A percentile compares a stretch with the other conserved stretches of the same genome.
phyloP scores from a whole-genome alignment of 2,329 filamentous ascomycete genomes.

The Colletotrichum eremochloae region DNA sequence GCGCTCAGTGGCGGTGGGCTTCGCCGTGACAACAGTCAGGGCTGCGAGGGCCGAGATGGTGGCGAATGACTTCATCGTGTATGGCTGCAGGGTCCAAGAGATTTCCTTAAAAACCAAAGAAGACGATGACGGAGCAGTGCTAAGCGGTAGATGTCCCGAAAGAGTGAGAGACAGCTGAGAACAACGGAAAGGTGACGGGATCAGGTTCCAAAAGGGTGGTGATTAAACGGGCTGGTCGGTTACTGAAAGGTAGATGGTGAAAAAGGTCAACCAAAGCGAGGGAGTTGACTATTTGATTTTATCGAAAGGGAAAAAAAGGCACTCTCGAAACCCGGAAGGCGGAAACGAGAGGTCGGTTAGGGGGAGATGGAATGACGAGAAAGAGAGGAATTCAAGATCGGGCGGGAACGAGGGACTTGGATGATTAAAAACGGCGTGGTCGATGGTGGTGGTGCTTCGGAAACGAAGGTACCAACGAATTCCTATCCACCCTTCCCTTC shows the following conservation, averaged over 20 bases:
- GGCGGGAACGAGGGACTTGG: constrained; percentile 36
- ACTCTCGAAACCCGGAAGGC: constrained; percentile 35
- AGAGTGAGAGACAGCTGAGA: constrained; percentile 25
- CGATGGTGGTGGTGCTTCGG: constrained; percentile 29
- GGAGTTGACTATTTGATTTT: constrained; percentile 34
- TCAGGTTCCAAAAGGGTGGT: constrained; percentile 31
- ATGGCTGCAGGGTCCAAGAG: constrained; percentile 30
- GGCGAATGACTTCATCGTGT: constrained; percentile 63
- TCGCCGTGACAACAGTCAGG: constrained; percentile 59
- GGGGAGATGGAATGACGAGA: constrained; percentile 27
- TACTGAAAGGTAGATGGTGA: constrained; percentile 27
- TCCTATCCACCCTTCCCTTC: constrained; percentile 1
- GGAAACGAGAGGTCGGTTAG: constrained; percentile 35
- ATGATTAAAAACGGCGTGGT: constrained; percentile 40
- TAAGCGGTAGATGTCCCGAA: constrained; percentile 36
- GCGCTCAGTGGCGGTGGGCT: constrained; percentile 64
- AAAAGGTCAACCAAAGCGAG: constrained; percentile 43
- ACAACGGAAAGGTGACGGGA: constrained; percentile 26
- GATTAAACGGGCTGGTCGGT: constrained; percentile 42
- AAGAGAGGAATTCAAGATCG: constrained; percentile 18
- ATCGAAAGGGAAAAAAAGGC: constrained; percentile 33
- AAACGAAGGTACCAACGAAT: constrained; percentile 9
- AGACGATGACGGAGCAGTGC: constrained; percentile 33
- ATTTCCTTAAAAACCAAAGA: constrained; percentile 31
- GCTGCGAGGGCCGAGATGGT: constrained; percentile 64